Conservation (phyloP, 352 stramenopile genomes). For the Phytophthora sojae region DNA sequence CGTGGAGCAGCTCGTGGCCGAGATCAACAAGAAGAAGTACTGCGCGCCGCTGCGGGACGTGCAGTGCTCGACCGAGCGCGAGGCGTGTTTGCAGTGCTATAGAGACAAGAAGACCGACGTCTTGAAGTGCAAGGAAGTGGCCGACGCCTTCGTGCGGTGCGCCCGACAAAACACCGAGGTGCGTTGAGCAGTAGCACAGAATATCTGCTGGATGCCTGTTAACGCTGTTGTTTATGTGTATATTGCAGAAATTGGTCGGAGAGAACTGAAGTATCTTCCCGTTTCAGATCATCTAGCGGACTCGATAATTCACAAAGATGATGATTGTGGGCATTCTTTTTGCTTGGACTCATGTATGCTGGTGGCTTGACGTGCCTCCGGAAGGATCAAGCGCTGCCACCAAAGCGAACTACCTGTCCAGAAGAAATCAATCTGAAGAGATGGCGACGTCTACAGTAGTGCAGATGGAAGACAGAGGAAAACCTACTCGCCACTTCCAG, state of each 20-base stretch:
- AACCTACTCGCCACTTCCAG: too few species aligned
- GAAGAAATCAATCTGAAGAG: slow-evolving; percentile 22
- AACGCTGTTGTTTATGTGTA: slow-evolving; percentile 3
- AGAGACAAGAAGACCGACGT: slow-evolving; percentile 81
- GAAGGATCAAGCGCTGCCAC: slow-evolving; percentile 24
- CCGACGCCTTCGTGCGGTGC: slow-evolving; percentile 85
- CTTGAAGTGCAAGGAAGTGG: slow-evolving; percentile 87
- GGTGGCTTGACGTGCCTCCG: slow-evolving; percentile 20
- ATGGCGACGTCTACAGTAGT: slow-evolving; percentile 14
- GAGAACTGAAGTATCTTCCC: slow-evolving; percentile 50
- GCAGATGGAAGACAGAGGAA: neutral
- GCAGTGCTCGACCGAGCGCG: slow-evolving; percentile 79
- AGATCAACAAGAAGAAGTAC: slow-evolving; percentile 89
- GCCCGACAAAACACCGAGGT: slow-evolving; percentile 85
- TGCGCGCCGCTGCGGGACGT: slow-evolving; percentile 82
- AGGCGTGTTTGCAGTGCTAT: slow-evolving; percentile 89
- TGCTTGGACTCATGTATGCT: slow-evolving; percentile 8
- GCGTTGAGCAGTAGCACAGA: slow-evolving; percentile 8
- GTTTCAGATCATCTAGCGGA: slow-evolving; percentile 14
- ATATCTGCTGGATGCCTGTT: neutral
- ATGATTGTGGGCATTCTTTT: slow-evolving; percentile 16
- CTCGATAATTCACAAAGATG: slow-evolving; percentile 6
- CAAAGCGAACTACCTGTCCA: slow-evolving; percentile 6
- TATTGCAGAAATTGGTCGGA: slow-evolving; percentile 68
- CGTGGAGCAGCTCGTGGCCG: slow-evolving; percentile 77